phyloP scores from a whole-genome alignment of 2,329 filamentous ascomycete species.

The Penicillium sp. region DNA sequence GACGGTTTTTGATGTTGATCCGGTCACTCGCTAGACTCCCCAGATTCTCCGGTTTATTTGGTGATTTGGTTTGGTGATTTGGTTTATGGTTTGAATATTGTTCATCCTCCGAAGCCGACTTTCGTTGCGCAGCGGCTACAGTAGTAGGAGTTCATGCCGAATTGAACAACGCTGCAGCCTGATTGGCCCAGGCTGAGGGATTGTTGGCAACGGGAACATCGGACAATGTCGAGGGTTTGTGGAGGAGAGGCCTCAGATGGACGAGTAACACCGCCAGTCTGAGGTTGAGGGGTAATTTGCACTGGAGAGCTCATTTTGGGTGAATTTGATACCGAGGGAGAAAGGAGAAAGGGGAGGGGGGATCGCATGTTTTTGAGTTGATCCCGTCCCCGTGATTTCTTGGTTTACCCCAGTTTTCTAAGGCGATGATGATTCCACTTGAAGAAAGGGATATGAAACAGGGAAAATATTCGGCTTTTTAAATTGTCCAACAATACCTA shows the following conservation, averaged over 20 bases:
- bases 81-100: neutral
- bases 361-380: slow-evolving; percentile 1
- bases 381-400: slow-evolving; percentile 1
- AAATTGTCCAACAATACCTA: neutral
- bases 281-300: slow-evolving; percentile 29
- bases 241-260: slow-evolving; percentile 26
- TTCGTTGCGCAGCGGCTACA: slow-evolving; percentile 47
- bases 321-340: neutral
- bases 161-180: slow-evolving; percentile 41
- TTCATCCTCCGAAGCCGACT: slow-evolving; percentile 45
- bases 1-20: neutral
- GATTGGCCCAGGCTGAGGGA: slow-evolving; percentile 43
- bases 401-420: neutral
- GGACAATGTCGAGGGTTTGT: slow-evolving; percentile 41
- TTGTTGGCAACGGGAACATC: slow-evolving; percentile 50
- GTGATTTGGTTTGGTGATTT: neutral
- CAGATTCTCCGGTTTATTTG: neutral
- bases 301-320: slow-evolving; percentile 39
- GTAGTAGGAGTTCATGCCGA: slow-evolving; percentile 52
- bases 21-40: neutral
- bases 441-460: neutral
- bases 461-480: neutral
- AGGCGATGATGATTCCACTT: neutral
- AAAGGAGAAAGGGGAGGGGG: neutral
- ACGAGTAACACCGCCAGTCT: slow-evolving; percentile 13